Conservation (phyloP, 345 rosid genomes). For the Fremontodendron californicum region DNA sequence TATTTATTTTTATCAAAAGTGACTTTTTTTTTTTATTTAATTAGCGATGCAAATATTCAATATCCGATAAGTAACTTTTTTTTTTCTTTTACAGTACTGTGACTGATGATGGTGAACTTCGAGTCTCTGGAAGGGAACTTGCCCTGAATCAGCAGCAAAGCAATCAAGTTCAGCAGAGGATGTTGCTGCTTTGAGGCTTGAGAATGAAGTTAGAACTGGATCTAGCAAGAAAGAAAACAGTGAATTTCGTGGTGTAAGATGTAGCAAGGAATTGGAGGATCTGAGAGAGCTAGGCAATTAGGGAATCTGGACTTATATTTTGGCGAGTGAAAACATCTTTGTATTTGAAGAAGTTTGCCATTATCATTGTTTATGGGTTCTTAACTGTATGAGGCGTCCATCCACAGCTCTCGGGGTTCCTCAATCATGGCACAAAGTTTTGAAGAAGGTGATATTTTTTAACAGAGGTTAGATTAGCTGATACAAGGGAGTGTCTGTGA, state of each 20-base stretch:
- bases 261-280: conserved; percentile 18
- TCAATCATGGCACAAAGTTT: conserved; percentile 3
- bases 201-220: neutral
- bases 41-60: no score
- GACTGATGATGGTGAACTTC: neutral
- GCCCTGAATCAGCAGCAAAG: neutral
- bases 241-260: neutral
- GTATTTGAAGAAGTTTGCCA: conserved; percentile 27
- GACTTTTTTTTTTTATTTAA: no score
- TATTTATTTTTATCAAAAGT: no score
- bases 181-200: neutral
- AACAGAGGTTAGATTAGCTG: no score
- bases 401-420: conserved; percentile 25
- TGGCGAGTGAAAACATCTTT: conserved; percentile 25
- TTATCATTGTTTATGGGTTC: conserved; percentile 30
- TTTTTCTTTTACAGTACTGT: conserved; percentile 14
- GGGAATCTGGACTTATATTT: conserved; percentile 32
- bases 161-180: neutral
- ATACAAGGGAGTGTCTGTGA: no score
- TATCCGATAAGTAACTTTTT: no score
- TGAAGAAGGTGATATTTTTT: neutral
- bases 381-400: conserved; percentile 29
- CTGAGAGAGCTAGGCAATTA: conserved; percentile 28
- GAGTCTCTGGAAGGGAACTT: neutral
- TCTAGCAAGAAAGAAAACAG: conserved; percentile 2